Conservation (phyloP, 1,284 basidiomycete genomes). For the Marasmius fiardii region DNA sequence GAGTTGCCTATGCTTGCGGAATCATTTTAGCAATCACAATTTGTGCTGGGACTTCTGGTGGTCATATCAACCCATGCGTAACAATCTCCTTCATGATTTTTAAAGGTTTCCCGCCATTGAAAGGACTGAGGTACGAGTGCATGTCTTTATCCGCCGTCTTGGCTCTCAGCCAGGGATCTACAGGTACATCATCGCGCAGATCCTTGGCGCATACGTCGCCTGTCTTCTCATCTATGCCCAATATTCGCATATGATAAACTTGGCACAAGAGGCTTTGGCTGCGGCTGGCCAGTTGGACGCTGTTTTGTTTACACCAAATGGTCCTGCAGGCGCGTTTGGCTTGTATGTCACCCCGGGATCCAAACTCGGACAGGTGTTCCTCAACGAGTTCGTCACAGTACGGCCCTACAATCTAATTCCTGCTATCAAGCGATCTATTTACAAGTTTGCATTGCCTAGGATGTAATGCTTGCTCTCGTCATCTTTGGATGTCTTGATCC, state of each 20-base stretch:
- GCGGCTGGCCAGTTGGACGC: background rate
- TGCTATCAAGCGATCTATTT: background rate
- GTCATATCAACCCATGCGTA: constrained; percentile 63
- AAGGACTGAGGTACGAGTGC: constrained; percentile 42
- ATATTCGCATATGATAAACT: constrained; percentile 1
- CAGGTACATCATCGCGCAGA: constrained; percentile 1
- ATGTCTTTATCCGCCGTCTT: background rate
- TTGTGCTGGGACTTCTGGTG: constrained; percentile 53
- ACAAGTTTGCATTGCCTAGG: constrained; percentile 34
- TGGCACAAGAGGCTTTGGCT: background rate
- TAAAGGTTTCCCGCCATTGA: constrained; percentile 51
- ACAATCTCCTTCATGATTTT: constrained; percentile 54
- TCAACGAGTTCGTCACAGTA: constrained; percentile 68
- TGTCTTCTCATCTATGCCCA: constrained; percentile 4
- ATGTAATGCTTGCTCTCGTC: constrained; percentile 58
- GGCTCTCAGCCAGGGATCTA: no score
- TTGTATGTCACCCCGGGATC: constrained; percentile 47
- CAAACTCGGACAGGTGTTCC: constrained; percentile 49
- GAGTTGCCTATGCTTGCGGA: constrained; percentile 61
- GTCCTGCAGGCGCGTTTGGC: constrained; percentile 62
- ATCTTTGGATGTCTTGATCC: constrained; percentile 62
- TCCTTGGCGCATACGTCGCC: constrained; percentile 3
- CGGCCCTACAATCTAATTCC: constrained; percentile 17
- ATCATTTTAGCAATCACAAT: constrained; percentile 57
- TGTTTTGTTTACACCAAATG: constrained; percentile 52